Base-by-base conservation (phyloP, 768 basidiomycete genomes). In the Gymnopilus junonius region DNA sequence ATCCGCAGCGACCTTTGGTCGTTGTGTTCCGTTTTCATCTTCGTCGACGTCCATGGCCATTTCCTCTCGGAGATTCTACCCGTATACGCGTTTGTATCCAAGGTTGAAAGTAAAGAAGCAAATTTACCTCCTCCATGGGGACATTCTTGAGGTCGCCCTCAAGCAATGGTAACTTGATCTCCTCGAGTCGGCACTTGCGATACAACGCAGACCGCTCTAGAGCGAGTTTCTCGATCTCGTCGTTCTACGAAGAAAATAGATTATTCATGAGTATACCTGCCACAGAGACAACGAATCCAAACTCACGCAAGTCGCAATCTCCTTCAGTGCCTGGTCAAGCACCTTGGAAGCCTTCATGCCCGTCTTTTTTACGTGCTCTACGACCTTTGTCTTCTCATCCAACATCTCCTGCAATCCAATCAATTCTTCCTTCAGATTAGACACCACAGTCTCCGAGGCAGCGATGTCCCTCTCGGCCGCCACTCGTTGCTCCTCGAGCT, bases 21-120 rank as follows among this genome's bases (percentile, higher is more conserved):
- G 83, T 69, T 95, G 94, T 3, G 89, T 88, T 5, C 84, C 91
- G 39, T 92, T 86, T 54, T 95, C 95, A 64, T 94, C 92, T 48
- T 92, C 92, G 62, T 98, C 96, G 3, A 96, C 83, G 65, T 95
- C 93, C 95, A 98, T 97, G 2, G 88, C 90, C 37, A 93, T 88
- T 76, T 92, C 93, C 34, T 94, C 91, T 4, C 89, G 88, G 21
- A 92, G 82, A 69, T 91, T 91, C 93, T 92, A 63, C 39, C 55
- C 58, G 31, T 8, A n/a, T 10, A 12, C 7, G 25, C 3, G 15
- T 46, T 17, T 37, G 29, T 31, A 21, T 25, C n/a, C 29, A 14
- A 58, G 31, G 5, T 37, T 7, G 43, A 20, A 7, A 31, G 34
- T 15, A 14, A 31, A 12, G 7, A 42, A 7, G 42, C 27, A 59